Base-by-base conservation (phyloP, 768 basidiomycete genomes). In the Xerocomellus dryophilus region DNA sequence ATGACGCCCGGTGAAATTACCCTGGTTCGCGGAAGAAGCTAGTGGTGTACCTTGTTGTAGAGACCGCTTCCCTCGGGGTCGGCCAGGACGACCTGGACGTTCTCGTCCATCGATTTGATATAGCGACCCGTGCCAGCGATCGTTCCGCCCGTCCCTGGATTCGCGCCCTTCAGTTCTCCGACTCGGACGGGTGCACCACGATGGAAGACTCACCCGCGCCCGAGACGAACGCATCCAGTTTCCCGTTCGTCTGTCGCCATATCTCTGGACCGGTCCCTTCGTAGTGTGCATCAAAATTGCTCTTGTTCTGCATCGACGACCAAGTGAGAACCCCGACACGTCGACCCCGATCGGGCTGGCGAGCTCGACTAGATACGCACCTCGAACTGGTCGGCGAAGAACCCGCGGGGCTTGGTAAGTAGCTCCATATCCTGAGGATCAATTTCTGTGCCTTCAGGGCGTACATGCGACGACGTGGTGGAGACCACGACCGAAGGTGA, bases 331-430 rank as follows among this genome's bases (percentile, higher is more conserved):
- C 27, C 12, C 2, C 17, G 5, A 20, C 7, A 15, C 21, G 9
- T 12, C n/a, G 21, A 7, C 21, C 6, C 27, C 2, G 7, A 3
- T n/a, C 7, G 10, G n/a, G n/a, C n/a, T 43, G 9, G 20, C 0
- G 15, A 1, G 27, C 32, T 36, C 7, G 15, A 6, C 17, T 20
- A n/a, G n/a, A n/a, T n/a, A 42, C 59, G 14, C 47, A 81, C 82
- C 71, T 98, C 96, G 54, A 99, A 98, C 71, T 99, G 97, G 67
- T 99, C 93, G 5, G 93, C 93, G 63, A 98, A 99, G 73, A 87
- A 90, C 0, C 94, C 96, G 57, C 90, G 76, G 4, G 90, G 88
- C 62, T 78, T 78, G 46, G 63, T 70, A 17, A 73, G 56, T 21
- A 81, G 70, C 39, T 79, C 76, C 43, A 74, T 75, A 3, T 79